A percentile compares a stretch with the other conserved stretches of the same genome.
Conservation (phyloP, 2,329 filamentous ascomycete species). For the Neocatenulostroma microsporum region DNA sequence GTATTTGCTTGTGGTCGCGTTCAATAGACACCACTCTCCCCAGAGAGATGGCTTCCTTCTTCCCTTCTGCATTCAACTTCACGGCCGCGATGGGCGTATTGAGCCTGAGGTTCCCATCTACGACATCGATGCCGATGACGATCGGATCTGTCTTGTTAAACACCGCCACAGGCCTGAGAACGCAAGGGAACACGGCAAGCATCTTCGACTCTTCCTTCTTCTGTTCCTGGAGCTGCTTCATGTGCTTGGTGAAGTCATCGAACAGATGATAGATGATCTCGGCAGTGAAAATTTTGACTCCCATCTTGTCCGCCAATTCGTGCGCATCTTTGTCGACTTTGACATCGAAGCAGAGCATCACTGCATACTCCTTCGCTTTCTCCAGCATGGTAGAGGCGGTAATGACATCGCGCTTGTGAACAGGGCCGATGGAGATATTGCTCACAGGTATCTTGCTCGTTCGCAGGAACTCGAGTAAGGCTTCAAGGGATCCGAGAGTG, state of each 20-base stretch:
- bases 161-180: constrained; percentile 78
- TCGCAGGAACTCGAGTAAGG: constrained; percentile 90
- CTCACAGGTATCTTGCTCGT: constrained; percentile 94
- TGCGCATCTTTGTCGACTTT: constrained; percentile 97
- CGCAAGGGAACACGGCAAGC: constrained; percentile 92
- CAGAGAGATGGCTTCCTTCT: constrained; percentile 75
- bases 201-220: constrained; percentile 96
- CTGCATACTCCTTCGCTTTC: constrained; percentile 88
- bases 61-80: constrained; percentile 70
- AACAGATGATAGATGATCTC: constrained; percentile 99
- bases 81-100: constrained; percentile 87
- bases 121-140: constrained; percentile 87
- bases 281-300: constrained; percentile 95
- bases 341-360: constrained; percentile 99
- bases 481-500: constrained; percentile 92
- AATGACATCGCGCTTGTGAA: constrained; percentile 97
- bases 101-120: constrained; percentile 78
- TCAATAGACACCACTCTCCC: constrained; percentile 97
- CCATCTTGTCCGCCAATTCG: constrained; percentile 82
- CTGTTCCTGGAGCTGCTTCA: constrained; percentile 76
- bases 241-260: constrained; percentile 92
- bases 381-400: constrained; percentile 91
- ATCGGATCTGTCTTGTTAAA: constrained; percentile 99
- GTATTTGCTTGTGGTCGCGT: constrained; percentile 92
- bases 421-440: constrained; percentile 93